Percentiles rank a stretch among this genome's conserved stretches.
phyloP scores from a whole-genome alignment of 768 basidiomycete genomes.

The Austroboletus eburneus region DNA sequence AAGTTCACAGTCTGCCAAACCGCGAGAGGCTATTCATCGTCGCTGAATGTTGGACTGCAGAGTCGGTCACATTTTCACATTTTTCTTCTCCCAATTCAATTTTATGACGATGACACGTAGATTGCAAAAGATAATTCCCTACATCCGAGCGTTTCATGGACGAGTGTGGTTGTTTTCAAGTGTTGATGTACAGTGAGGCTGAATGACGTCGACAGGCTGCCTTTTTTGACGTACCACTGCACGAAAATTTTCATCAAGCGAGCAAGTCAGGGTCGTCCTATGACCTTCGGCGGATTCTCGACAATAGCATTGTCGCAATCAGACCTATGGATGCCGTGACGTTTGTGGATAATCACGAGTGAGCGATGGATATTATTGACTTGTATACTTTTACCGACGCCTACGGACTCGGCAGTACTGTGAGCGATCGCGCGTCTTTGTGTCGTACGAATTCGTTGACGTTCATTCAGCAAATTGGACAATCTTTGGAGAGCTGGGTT shows the following conservation, averaged over 20 bases:
- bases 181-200: background rate
- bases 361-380: constrained; percentile 23
- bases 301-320: constrained; percentile 60
- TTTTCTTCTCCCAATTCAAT: background rate
- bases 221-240: constrained; percentile 90
- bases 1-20: constrained; percentile 42
- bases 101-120: constrained; percentile 26
- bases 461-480: constrained; percentile 53
- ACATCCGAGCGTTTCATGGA: constrained; percentile 60
- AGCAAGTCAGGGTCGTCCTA: constrained; percentile 62
- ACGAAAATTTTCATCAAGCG: constrained; percentile 77
- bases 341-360: constrained; percentile 92
- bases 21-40: constrained; percentile 55
- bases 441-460: constrained; percentile 2
- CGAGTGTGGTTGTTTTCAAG: constrained; percentile 40
- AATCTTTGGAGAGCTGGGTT: constrained; percentile 82
- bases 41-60: constrained; percentile 81
- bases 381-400: background rate
- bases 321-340: constrained; percentile 83
- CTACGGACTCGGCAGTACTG: constrained; percentile 48
- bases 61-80: constrained; percentile 42
- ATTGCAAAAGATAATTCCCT: constrained; percentile 48
- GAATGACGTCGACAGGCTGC: constrained; percentile 49
- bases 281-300: constrained; percentile 73
- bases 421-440: constrained; percentile 36